Evolutionary conservation across 2,329 filamentous ascomycete genomes (phyloP), one percentile per base, ranked within the genome.

Genomic region (Aspergillus novofumigatus): DNA sequence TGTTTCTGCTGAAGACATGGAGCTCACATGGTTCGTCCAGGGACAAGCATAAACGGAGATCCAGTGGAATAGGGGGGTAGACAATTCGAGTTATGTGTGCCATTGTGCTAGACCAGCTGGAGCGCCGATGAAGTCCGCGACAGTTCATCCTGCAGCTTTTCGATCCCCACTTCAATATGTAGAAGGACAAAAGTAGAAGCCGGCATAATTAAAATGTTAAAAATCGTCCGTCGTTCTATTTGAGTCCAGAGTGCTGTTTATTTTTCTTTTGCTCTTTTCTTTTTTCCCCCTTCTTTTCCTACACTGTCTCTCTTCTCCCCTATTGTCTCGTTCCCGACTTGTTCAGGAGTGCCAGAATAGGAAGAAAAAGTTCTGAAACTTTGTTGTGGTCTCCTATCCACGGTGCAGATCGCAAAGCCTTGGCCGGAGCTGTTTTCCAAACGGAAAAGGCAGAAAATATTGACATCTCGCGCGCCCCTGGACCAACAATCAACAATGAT

Each of bases 41-140:
- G 60, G 62, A 67, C 65, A 67, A 67, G 62, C 62, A 65, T 67
- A 67, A 65, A 58, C 51, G 59, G 62, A 65, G 61, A 62, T 62
- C 60, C 59, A 58, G 55, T 14, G 25, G 23, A 14, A 38, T 7
- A 17, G 32, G 32, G 5, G 5, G 14, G 14, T 17, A 3, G 32
- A 14, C 11, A 32, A 32, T 32, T 32, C 10, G 28, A 17, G 32
- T 14, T 10, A 5, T 17, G 11, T 38, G 14, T 7, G 32, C 32
- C 14, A 17, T 17, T 17, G 32, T 38, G 32, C 32, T 38, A 38
- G 14, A 35, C 11, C 57, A 11, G 48, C 23, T 49, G 41, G 26
- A 29, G 23, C 59, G 57, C 61, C 59, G 54, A 58, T 59, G 61
- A 51, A 50, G 29, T 52, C 57, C 52, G 57, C 58, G 59, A 64